phyloP scores from a whole-genome alignment of 78 protist species.

The Isochrysis galbana region DNA sequence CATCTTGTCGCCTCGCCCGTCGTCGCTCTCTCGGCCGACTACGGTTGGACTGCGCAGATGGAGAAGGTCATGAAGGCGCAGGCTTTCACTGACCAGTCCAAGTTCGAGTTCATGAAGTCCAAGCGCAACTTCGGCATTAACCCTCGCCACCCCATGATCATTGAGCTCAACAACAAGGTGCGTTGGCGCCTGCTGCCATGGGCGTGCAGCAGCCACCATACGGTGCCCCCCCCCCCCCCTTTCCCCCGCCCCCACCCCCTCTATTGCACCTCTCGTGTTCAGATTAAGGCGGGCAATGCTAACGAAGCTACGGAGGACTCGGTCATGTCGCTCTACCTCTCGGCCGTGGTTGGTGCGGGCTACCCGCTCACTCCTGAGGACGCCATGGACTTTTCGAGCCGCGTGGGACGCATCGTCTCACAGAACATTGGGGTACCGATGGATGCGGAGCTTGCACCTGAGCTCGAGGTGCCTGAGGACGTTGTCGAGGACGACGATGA shows the following conservation, averaged over 20 bases:
- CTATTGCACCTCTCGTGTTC: no score
- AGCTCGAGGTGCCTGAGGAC: constrained; percentile 34
- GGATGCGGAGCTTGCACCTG: constrained; percentile 56
- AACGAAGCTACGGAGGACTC: constrained; percentile 66
- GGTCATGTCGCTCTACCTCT: constrained; percentile 78
- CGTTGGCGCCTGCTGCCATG: no score
- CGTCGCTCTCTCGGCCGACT: constrained; percentile 73
- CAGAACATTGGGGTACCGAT: constrained; percentile 42
- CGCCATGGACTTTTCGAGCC: constrained; percentile 54
- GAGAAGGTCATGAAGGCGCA: constrained; percentile 88
- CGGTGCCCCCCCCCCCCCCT: no score
- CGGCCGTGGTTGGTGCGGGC: constrained; percentile 62
- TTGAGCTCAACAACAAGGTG: constrained; percentile 49
- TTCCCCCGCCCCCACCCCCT: no score
- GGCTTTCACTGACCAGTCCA: constrained; percentile 62
- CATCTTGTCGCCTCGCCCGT: constrained; percentile 81
- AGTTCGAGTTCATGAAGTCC: constrained; percentile 35
- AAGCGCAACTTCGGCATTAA: constrained; percentile 72
- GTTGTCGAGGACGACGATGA: constrained; percentile 35
- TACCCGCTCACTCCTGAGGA: constrained; percentile 52
- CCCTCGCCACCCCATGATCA: constrained; percentile 47
- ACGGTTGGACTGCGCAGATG: constrained; percentile 93
- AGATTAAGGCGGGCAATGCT: constrained; percentile 45
- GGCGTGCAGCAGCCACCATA: no score
- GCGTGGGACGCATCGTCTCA: constrained; percentile 67